phyloP scores from a whole-genome alignment of 805 yeast genomes.

The Metschnikowia cubensis region DNA sequence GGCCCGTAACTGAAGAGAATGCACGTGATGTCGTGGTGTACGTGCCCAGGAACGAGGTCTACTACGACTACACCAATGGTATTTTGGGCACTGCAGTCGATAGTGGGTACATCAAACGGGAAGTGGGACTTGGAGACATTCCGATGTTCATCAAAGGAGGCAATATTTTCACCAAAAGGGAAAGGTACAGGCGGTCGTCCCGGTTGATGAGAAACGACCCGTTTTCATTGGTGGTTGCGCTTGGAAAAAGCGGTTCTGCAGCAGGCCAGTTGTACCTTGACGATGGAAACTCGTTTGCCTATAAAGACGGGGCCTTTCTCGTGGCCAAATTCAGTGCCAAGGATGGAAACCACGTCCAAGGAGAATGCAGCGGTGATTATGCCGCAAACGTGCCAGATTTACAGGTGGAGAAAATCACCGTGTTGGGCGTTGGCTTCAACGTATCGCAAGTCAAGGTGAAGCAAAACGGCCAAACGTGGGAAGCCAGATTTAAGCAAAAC shows the following conservation, averaged over 20 bases:
- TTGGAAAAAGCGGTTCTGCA: slow-evolving; percentile 48
- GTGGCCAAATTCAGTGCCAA: slow-evolving; percentile 34
- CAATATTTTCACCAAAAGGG: slow-evolving; percentile 59
- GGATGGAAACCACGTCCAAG: slow-evolving; percentile 5
- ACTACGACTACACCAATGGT: slow-evolving; percentile 52
- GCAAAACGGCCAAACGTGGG: slow-evolving; percentile 39
- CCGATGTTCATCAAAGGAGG: slow-evolving; percentile 84
- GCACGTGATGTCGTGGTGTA: slow-evolving; percentile 38
- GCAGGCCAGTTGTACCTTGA: slow-evolving; percentile 66
- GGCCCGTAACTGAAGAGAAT: slow-evolving; percentile 68
- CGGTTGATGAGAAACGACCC: slow-evolving; percentile 76
- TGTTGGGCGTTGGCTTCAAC: slow-evolving; percentile 37
- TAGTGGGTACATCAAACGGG: slow-evolving; percentile 35
- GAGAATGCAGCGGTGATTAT: slow-evolving; percentile 8
- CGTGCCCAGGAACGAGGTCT: slow-evolving; percentile 53
- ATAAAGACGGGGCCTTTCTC: slow-evolving; percentile 48
- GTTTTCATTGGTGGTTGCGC: slow-evolving; percentile 65
- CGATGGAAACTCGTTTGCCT: slow-evolving; percentile 74
- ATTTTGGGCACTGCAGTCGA: slow-evolving; percentile 5
- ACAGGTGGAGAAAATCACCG: slow-evolving; percentile 51
- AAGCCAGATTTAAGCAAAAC: slow-evolving; percentile 17
- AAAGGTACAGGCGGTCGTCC: slow-evolving; percentile 76
- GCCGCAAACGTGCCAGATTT: slow-evolving; percentile 28
- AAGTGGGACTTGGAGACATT: slow-evolving; percentile 51
- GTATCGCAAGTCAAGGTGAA: slow-evolving; percentile 24